Base-by-base conservation (phyloP, 176 grass and related monocot species). In the Pontederia paniculata region DNA sequence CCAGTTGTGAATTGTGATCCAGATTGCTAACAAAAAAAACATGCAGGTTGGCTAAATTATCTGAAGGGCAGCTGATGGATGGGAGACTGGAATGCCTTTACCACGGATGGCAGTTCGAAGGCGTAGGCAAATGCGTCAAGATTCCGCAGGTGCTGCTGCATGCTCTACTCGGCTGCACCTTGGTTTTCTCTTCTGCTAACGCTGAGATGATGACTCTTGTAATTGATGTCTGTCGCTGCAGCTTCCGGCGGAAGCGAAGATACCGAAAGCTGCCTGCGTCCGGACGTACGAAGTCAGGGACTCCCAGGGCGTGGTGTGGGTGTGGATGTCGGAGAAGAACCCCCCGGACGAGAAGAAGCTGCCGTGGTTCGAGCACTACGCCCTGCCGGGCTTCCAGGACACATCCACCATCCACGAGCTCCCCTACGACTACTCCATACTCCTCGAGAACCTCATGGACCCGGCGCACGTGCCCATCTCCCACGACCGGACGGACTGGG, bases 361-460 rank as follows among this genome's bases (percentile, higher is more conserved):
- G 0, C 86, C 93, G 5, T 83, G 81, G 80, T 98, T 98, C 74
- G 77, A 90, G 61, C 71, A 74, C 45, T 98, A 88, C 45, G 69
- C 75, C 48, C 77, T 70, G 10, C 53, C 69, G 7, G 83, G 83
- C 55, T 98, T 98, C 83, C 69, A 62, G 70, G 86, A 88, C 71
- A 17, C 68, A 9, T 98, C 93, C 7, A 74, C 86, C 17, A 76
- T 84, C n/a, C 93, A 98, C 71, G 93, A 98, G 73, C 86, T 98
- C 37, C 86, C 86, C 62, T 98, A 91, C 74, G 93, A 91, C 75
- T 86, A 98, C 74, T 98, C 93, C 57, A 98, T 98, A 68, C 93
- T 98, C 37, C 77, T 90, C 0, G 93, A 97, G 65, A 97, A 98
- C 72, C 86, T 91, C 69, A 98, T 91, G 86, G 93, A 98, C 61